These are phyloP conservation scores for Globomyces pollinis-pini DNA, from an alignment of 192 early-diverging fungal genomes.

Conservation along the genomic window DNA sequence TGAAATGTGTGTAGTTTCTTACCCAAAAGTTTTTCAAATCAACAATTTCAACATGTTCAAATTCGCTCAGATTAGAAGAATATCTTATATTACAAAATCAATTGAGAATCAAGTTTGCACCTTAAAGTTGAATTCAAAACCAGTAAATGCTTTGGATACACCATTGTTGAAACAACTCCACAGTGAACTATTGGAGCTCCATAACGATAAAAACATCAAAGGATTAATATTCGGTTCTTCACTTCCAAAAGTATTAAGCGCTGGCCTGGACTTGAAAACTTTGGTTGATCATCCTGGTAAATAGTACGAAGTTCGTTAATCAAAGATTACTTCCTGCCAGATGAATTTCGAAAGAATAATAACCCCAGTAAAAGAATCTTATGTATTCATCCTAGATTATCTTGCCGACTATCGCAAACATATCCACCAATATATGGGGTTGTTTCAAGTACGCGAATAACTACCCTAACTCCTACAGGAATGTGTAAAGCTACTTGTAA, in stretches of 20 bases:
- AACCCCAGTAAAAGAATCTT: too few relatives aligned
- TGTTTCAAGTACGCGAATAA: too few relatives aligned
- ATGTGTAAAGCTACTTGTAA: slow-evolving; percentile 11
- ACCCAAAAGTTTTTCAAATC: too few relatives aligned
- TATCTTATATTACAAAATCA: too few relatives aligned
- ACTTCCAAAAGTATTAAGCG: neutral
- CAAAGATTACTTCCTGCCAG: neutral
- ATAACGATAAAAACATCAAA: neutral
- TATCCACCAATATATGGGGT: slow-evolving; percentile 12
- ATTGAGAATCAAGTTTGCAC: too few relatives aligned
- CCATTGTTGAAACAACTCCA: neutral
- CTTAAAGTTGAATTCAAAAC: neutral
- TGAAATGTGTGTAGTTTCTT: too few relatives aligned
- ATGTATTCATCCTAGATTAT: neutral
- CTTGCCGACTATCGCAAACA: neutral
- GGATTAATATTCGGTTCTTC: neutral
- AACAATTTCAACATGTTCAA: too few relatives aligned
- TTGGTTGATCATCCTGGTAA: slow-evolving; percentile 6
- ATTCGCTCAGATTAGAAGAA: too few relatives aligned
- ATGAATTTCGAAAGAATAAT: neutral
- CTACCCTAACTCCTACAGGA: too few relatives aligned
- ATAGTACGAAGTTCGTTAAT: too few relatives aligned
- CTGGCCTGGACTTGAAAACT: slow-evolving; percentile 4
- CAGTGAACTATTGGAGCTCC: neutral
- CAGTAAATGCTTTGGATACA: neutral